phyloP scores from a whole-genome alignment of 257 asterid genomes.

The Rehmannia glutinosa region DNA sequence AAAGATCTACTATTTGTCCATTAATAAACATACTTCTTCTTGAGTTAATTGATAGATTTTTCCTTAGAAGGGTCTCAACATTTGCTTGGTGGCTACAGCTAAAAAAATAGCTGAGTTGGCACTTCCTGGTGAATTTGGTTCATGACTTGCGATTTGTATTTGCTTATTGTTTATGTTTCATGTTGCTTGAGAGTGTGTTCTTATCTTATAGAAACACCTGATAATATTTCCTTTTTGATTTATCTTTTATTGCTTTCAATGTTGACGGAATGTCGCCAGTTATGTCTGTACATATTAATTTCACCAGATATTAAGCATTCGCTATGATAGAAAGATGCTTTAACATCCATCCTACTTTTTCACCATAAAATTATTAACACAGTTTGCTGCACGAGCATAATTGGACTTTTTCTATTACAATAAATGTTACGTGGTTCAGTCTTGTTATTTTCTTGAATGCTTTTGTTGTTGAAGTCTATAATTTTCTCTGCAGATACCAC shows the following conservation, averaged over 20 bases:
- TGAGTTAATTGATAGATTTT: no score
- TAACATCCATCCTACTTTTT: not conserved
- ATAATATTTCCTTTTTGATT: no score
- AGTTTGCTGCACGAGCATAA: not conserved
- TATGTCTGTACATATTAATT: no score
- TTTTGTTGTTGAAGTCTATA: not conserved
- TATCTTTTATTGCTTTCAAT: no score
- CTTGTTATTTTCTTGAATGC: not conserved
- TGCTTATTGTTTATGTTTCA: not conserved
- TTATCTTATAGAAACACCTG: no score
- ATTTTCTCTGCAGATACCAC: not conserved
- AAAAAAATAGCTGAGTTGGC: not conserved
- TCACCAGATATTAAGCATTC: no score
- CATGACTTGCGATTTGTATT: not conserved
- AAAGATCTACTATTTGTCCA: no score
- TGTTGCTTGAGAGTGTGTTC: not conserved
- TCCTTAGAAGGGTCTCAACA: no score
- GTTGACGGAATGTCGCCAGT: no score
- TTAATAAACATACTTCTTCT: no score
- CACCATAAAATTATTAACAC: not conserved
- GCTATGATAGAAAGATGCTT: no score
- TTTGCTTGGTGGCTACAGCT: no score
- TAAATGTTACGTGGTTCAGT: not conserved
- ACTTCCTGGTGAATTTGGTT: not conserved
- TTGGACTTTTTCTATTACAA: not conserved